Evolutionary conservation across 805 yeast genomes (phyloP).

Genomic region (Wilhelminamyces savonicus): DNA sequence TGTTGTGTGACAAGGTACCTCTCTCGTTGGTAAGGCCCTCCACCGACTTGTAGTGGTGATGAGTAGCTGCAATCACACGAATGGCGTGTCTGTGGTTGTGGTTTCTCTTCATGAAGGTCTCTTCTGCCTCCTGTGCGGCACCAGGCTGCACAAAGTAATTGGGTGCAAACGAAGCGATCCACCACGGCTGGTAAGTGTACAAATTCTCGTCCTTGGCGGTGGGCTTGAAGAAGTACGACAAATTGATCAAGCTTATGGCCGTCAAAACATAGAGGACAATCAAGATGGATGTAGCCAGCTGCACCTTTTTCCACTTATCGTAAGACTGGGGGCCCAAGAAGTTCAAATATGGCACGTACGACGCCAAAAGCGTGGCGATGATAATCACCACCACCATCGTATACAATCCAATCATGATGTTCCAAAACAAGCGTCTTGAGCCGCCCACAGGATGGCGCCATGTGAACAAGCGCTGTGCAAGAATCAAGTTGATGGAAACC

Average conservation of each 20-base stretch:
- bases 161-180: slow-evolving; percentile 14
- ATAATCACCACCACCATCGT: slow-evolving; percentile 4
- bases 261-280: slow-evolving; percentile 9
- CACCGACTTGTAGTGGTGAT: slow-evolving; percentile 12
- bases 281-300: slow-evolving; percentile 6
- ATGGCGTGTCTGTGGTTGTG: slow-evolving; percentile 16
- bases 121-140: slow-evolving; percentile 15
- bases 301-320: slow-evolving; percentile 5
- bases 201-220: slow-evolving; percentile 14
- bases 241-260: slow-evolving; percentile 9
- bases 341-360: slow-evolving; percentile 8
- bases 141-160: slow-evolving; percentile 13
- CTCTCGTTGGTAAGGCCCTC: slow-evolving; percentile 11
- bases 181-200: slow-evolving; percentile 19
- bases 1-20: slow-evolving; percentile 11
- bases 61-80: slow-evolving; percentile 16
- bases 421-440: slow-evolving; percentile 10
- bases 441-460: slow-evolving; percentile 17
- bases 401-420: slow-evolving; percentile 7
- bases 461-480: slow-evolving; percentile 12
- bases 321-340: slow-evolving; percentile 2
- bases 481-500: slow-evolving; percentile 10
- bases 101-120: slow-evolving; percentile 13
- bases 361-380: slow-evolving; percentile 6
- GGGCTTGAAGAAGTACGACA: slow-evolving; percentile 14